A percentile compares a stretch with the other conserved stretches of the same genome.
phyloP scores from a whole-genome alignment of 2,329 filamentous ascomycete genomes.

The Fusarium chaquense region DNA sequence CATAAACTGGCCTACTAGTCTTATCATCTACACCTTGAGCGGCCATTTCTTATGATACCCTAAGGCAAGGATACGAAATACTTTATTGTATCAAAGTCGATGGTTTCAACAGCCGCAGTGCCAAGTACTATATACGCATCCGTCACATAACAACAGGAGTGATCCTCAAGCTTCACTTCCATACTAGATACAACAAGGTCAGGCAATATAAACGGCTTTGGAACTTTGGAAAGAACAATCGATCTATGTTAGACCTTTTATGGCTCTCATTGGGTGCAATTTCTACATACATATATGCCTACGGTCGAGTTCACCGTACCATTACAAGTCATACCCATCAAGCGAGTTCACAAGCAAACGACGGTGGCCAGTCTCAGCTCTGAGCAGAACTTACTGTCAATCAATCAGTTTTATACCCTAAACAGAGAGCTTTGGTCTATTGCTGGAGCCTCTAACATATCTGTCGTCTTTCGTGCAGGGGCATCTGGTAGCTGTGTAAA shows the following conservation, averaged over 20 bases:
- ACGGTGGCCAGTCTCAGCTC: no score
- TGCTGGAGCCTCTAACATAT: background rate
- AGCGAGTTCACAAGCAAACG: background rate
- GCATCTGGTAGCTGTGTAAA: background rate
- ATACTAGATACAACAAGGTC: background rate
- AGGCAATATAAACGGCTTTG: no score
- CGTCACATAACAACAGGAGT: background rate
- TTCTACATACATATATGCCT: background rate
- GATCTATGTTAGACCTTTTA: fast-evolving
- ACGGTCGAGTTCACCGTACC: background rate
- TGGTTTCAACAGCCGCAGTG: background rate
- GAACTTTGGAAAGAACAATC: background rate
- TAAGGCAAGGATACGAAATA: no score
- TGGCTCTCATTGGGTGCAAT: fast-evolving
- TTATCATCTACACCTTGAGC: no score
- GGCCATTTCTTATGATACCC: no score
- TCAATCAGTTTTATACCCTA: no score
- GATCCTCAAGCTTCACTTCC: background rate
- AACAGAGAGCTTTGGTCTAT: background rate
- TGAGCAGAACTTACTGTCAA: background rate
- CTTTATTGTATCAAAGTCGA: background rate
- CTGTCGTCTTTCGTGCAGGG: no score
- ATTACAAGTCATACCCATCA: background rate
- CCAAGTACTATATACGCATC: background rate
- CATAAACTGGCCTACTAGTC: no score